These are phyloP conservation scores for Penicillium sp. DNA, from an alignment of 2,329 filamentous ascomycete genomes.

Conservation along the genomic window DNA sequence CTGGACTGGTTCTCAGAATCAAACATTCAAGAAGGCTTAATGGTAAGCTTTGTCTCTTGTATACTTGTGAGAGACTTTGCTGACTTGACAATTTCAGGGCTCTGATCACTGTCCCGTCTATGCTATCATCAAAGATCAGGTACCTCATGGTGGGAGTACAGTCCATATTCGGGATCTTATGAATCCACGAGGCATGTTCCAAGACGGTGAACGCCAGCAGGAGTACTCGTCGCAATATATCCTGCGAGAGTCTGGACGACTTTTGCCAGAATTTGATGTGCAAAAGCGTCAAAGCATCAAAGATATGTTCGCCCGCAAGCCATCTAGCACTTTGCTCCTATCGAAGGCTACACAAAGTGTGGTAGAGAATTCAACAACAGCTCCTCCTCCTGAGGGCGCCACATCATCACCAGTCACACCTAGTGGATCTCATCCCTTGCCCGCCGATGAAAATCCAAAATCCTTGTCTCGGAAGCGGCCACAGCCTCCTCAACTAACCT, in stretches of 20 bases:
- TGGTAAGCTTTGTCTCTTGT: slow-evolving; percentile 46
- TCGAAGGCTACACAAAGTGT: slow-evolving; percentile 13
- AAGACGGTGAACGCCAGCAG: slow-evolving; percentile 61
- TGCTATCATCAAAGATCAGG: slow-evolving; percentile 64
- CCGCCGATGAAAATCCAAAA: slow-evolving; percentile 3
- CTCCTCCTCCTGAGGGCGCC: background rate
- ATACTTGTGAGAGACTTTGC: slow-evolving; percentile 4
- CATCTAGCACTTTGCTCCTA: slow-evolving; percentile 20
- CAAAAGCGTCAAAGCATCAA: slow-evolving; percentile 79
- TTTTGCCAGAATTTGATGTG: slow-evolving; percentile 73
- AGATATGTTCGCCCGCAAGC: slow-evolving; percentile 79
- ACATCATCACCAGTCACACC: background rate
- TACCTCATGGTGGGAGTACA: slow-evolving; percentile 52
- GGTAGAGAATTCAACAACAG: slow-evolving; percentile 12
- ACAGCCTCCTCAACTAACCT: slow-evolving; percentile 29
- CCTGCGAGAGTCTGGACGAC: slow-evolving; percentile 71
- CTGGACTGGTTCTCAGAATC: slow-evolving; percentile 74
- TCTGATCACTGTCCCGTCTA: slow-evolving; percentile 97
- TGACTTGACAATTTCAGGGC: slow-evolving; percentile 51
- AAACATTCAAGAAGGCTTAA: slow-evolving; percentile 87
- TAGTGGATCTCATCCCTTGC: background rate
- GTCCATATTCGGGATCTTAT: slow-evolving; percentile 67
- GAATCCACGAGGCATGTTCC: slow-evolving; percentile 72
- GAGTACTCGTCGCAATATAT: slow-evolving; percentile 65
- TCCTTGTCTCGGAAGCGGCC: slow-evolving; percentile 40